Evolutionary conservation across 768 basidiomycete genomes (phyloP), one percentile per base, ranked within the genome.

Genomic region (Russula lepida): DNA sequence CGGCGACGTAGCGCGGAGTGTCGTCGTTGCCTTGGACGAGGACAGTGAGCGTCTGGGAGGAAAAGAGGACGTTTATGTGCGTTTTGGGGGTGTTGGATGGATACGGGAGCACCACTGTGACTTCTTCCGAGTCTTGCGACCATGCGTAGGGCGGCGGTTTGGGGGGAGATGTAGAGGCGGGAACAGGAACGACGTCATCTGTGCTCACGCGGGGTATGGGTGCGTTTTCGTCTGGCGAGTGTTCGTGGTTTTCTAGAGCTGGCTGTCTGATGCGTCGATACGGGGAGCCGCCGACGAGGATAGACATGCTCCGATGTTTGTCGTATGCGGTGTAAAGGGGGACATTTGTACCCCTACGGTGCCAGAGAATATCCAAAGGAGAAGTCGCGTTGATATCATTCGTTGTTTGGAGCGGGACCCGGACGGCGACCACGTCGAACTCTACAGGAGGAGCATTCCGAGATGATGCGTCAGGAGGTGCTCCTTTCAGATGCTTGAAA

Each of bases 131-230:
- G 4, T 87, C 85, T 69, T 99, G 95, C 0, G 85, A 90, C 95
- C 95, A 99, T 1, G 92, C 91, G 72, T 94, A 98, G 0, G 93
- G 88, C 28, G 84, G 82, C 3, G 88, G 89, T 64, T 79, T 85
- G 11, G 72, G 70, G 1, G 74, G 74, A 21, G 70, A 54, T 1
- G 75, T 74, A 23, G 70, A 56, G 27, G 73, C 68, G 9, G 68
- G 56, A 50, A 69, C 65, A 27, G 69, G 35, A 17, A 37, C 43
- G 21, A 72, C 69, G 6, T 67, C 58, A 44, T 69, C 65, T 5
- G 69, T 65, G 62, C 76, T 78, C 7, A 74, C 69, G 51, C 83
- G 81, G 19, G 91, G 88, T 51, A 89, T 84, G 5, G 88, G 83
- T 0, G 79, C 84, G 2, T 86, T 72, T 67, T 92, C 90, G 47